These are phyloP conservation scores for Clavulina sp. DNA, from an alignment of 768 basidiomycete species.

Conservation along the genomic window DNA sequence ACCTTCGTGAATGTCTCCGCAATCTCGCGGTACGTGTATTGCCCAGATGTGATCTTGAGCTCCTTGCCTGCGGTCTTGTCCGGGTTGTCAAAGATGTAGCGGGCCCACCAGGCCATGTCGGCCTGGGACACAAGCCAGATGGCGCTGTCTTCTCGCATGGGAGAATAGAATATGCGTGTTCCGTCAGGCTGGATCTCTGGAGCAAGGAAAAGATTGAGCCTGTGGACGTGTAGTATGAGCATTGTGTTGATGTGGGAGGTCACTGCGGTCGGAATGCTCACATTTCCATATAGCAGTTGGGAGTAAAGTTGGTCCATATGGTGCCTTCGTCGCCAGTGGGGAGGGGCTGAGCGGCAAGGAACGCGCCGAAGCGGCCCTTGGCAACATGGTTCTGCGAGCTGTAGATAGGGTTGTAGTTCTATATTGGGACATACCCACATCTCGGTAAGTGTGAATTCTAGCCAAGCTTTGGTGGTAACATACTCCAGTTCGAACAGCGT, in stretches of 20 bases:
- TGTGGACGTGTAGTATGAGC: not conserved
- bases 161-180: constrained; percentile 24
- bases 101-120: constrained; percentile 26
- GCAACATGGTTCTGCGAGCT: not conserved
- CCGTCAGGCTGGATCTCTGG: constrained; percentile 19
- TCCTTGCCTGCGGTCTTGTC: constrained; percentile 22
- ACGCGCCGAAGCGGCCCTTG: not conserved
- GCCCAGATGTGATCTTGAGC: constrained; percentile 23
- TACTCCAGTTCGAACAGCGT: no score
- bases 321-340: constrained; percentile 10
- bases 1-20: constrained; percentile 24
- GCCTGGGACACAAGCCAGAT: constrained; percentile 24
- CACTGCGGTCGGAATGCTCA: not conserved
- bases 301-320: constrained; percentile 24
- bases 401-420: no score
- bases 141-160: constrained; percentile 19
- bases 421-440: no score
- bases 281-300: constrained; percentile 28
- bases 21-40: constrained; percentile 23
- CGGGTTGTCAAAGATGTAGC: constrained; percentile 24
- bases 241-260: not conserved
- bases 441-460: no score
- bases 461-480: no score
- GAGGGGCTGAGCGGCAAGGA: not conserved
- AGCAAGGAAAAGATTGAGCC: not conserved